A percentile compares a stretch with the other conserved stretches of the same genome.
These are phyloP conservation scores for Xylaria sp. DNA, from an alignment of 2,329 filamentous ascomycete species.

Conservation along the genomic window DNA sequence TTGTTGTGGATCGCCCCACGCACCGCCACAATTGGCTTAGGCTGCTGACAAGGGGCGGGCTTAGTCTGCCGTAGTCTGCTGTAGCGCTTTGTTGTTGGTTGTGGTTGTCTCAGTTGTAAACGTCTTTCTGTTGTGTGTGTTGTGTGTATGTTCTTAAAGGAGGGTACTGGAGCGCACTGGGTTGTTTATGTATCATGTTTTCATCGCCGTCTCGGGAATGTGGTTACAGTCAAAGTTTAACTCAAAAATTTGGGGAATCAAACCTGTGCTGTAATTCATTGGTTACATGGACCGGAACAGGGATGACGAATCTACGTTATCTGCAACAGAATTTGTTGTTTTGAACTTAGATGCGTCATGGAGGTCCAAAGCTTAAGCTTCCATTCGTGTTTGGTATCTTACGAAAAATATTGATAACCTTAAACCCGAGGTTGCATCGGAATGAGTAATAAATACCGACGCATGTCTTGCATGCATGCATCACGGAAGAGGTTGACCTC, in stretches of 20 bases:
- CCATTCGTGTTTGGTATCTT: neutral
- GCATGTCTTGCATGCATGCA: constrained; percentile 32
- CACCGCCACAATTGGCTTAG: constrained; percentile 37
- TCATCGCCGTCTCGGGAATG: neutral
- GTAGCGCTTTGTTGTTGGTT: neutral
- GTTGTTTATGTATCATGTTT: constrained; percentile 2
- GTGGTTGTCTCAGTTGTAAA: constrained; percentile 4
- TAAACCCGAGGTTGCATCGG: constrained; percentile 23
- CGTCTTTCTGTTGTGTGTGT: constrained; percentile 12
- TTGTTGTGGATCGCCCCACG: constrained; percentile 34
- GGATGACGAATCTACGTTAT: neutral
- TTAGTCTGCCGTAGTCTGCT: neutral
- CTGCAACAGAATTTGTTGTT: neutral
- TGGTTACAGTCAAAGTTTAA: neutral
- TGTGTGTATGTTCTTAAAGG: neutral
- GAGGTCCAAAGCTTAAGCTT: neutral
- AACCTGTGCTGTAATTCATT: neutral
- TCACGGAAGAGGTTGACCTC: constrained; percentile 13
- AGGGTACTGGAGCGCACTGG: neutral
- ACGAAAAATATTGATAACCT: neutral
- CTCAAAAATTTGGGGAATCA: constrained; percentile 7
- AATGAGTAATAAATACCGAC: constrained; percentile 27
- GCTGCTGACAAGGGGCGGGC: constrained; percentile 18
- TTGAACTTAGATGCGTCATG: constrained; percentile 2
- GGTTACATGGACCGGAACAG: neutral